Conservation (phyloP, 768 basidiomycete species). For the Calocybe cyanea region DNA sequence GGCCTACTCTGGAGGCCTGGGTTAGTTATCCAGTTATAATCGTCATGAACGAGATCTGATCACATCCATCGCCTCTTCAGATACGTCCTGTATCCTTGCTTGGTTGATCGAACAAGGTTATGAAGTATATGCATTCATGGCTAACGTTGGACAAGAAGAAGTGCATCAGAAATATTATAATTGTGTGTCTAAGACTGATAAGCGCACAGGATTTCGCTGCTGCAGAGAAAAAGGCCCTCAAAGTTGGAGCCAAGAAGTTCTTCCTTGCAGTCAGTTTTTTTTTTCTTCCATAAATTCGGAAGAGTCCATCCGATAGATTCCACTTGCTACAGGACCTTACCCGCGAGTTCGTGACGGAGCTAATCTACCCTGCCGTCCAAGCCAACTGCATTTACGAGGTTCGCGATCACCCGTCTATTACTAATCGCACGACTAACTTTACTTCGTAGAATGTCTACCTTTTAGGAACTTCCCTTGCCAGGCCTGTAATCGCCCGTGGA, state of each 20-base stretch:
- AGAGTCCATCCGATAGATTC: background rate
- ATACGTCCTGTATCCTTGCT: constrained; percentile 98
- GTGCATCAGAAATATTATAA: constrained; percentile 31
- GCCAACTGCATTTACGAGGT: constrained; percentile 99
- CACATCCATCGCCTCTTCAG: constrained; percentile 33
- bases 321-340: constrained; percentile 68
- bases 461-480: constrained; percentile 94
- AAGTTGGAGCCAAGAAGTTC: constrained; percentile 94
- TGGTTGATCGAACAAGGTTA: constrained; percentile 99
- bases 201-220: constrained; percentile 81
- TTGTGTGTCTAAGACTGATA: constrained; percentile 9
- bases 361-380: constrained; percentile 98
- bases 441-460: constrained; percentile 82
- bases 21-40: constrained; percentile 43
- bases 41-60: constrained; percentile 10
- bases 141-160: constrained; percentile 91
- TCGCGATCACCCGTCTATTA: constrained; percentile 13
- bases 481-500: constrained; percentile 97
- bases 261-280: constrained; percentile 67
- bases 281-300: background rate
- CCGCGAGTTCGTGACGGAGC: constrained; percentile 90
- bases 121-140: constrained; percentile 96
- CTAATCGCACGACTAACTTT: constrained; percentile 4
- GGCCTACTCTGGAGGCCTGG: constrained; percentile 97
- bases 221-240: constrained; percentile 83